Evolutionary conservation across 1,139 yeast species (phyloP).

Genomic region (Kurtzmaniella quercitrusa): DNA sequence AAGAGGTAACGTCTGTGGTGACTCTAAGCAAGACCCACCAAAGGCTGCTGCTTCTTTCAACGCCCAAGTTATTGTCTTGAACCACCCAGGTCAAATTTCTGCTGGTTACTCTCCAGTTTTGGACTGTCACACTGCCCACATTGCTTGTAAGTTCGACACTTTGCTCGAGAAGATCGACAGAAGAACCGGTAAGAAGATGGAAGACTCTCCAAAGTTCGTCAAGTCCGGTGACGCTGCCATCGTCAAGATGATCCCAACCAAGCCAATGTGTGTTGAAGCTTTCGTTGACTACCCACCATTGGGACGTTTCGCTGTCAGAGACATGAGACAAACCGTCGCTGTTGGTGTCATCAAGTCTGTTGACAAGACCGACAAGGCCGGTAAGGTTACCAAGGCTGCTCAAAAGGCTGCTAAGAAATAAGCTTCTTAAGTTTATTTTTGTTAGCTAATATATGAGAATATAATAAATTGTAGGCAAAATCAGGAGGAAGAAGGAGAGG

Average conservation of each 20-base stretch:
- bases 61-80: conserved; percentile 86
- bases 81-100: conserved; percentile 93
- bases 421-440: conserved; percentile 23
- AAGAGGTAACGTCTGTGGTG: conserved; percentile 96
- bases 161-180: conserved; percentile 88
- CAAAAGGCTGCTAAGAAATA: conserved; percentile 97
- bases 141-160: conserved; percentile 87
- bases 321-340: conserved; percentile 99
- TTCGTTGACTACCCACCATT: conserved; percentile 98
- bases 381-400: conserved; percentile 99
- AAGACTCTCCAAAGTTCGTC: conserved; percentile 80
- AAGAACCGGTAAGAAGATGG: conserved; percentile 86
- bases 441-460: conserved; percentile 1
- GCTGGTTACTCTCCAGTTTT: conserved; percentile 92
- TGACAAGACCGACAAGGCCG: conserved; percentile 90
- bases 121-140: conserved; percentile 95
- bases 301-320: conserved; percentile 99
- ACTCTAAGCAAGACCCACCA: conserved; percentile 94
- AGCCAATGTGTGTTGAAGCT: conserved; percentile 97
- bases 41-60: conserved; percentile 77
- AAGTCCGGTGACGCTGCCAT: conserved; percentile 94
- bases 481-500: no score
- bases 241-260: conserved; percentile 87
- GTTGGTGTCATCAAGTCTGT: conserved; percentile 99
- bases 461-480: not conserved